phyloP scores from a whole-genome alignment of 2,329 filamentous ascomycete species.

The Talaromyces pinophilus region DNA sequence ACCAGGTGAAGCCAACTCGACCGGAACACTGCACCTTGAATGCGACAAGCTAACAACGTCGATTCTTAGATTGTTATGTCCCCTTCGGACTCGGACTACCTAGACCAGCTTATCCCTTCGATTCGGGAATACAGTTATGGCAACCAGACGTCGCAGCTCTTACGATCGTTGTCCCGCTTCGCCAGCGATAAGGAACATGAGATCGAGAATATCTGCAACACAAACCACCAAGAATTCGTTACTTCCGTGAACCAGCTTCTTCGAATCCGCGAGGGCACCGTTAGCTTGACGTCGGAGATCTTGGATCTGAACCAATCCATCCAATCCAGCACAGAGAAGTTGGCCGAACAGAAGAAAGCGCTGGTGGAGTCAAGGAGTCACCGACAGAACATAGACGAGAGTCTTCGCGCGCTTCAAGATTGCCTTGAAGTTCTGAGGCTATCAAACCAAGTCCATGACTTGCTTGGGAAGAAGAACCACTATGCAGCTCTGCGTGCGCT shows the following conservation, averaged over 20 bases:
- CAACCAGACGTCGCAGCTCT: constrained; percentile 70
- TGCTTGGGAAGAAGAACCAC: constrained; percentile 89
- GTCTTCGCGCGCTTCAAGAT: constrained; percentile 81
- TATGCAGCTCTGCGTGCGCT: constrained; percentile 91
- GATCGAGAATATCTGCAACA: constrained; percentile 91
- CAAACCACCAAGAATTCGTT: constrained; percentile 95
- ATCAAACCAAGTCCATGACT: constrained; percentile 90
- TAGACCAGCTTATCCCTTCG: constrained; percentile 92
- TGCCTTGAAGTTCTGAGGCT: constrained; percentile 89
- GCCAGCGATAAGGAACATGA: constrained; percentile 84
- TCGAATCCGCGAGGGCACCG: constrained; percentile 84
- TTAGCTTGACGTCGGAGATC: constrained; percentile 85
- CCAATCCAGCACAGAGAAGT: constrained; percentile 87
- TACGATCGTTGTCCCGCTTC: constrained; percentile 77
- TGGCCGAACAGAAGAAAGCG: constrained; percentile 91
- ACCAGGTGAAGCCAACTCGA: constrained; percentile 36
- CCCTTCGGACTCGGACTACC: constrained; percentile 86
- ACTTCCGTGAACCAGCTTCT: constrained; percentile 93
- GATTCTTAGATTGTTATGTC: constrained; percentile 78
- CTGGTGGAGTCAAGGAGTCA: constrained; percentile 90
- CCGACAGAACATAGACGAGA: constrained; percentile 93
- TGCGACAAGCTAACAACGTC: constrained; percentile 23
- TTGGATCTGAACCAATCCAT: constrained; percentile 91
- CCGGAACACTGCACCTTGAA: constrained; percentile 5
- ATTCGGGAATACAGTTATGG: constrained; percentile 84